phyloP scores from a whole-genome alignment of 176 grass and related monocot species.

The Carex parvula region DNA sequence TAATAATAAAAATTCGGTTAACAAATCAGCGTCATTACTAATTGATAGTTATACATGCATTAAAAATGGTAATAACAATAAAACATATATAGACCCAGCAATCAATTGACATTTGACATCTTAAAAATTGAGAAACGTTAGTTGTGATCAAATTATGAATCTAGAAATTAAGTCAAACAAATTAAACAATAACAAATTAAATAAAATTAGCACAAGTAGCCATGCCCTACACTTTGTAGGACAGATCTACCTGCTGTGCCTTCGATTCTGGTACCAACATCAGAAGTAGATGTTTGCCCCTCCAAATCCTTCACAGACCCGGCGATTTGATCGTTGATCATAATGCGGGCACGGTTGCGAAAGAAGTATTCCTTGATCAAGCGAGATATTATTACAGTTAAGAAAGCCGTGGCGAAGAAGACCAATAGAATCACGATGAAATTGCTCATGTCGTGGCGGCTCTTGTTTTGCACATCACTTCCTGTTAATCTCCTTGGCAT shows the following conservation, averaged over 20 bases:
- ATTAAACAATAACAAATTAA: not conserved
- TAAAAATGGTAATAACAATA: not conserved
- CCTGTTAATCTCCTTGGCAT: not conserved
- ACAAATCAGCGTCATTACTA: not conserved
- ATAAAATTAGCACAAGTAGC: not conserved
- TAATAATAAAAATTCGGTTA: not conserved
- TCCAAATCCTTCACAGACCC: not conserved
- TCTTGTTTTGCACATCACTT: not conserved
- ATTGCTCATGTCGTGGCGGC: conserved; percentile 20
- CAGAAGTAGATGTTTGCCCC: not conserved
- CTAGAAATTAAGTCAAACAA: no score
- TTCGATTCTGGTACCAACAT: not conserved
- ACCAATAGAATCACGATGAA: conserved; percentile 40
- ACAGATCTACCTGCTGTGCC: not conserved
- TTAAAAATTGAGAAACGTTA: not conserved
- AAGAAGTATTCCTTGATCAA: conserved; percentile 30
- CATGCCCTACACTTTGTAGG: not conserved
- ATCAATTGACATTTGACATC: not conserved
- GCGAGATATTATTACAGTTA: conserved; percentile 23
- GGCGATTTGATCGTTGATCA: not conserved
- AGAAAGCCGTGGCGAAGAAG: conserved; percentile 27
- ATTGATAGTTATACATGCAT: not conserved
- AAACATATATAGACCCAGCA: not conserved
- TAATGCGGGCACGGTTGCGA: conserved; percentile 22
- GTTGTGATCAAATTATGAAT: not conserved